Base-by-base conservation (phyloP, 1,284 basidiomycete genomes). In the Uromyces viciae-fabae region DNA sequence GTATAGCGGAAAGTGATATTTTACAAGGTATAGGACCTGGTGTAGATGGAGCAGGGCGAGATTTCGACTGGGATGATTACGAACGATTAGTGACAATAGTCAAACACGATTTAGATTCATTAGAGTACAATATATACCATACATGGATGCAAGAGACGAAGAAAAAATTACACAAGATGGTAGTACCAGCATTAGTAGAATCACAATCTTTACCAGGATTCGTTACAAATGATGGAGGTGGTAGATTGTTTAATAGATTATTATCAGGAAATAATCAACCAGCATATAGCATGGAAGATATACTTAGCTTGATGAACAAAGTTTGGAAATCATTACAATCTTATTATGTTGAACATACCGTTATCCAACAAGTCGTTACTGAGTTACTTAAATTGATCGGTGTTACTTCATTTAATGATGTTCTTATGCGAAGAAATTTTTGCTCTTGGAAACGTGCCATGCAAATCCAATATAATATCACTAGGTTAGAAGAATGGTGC, bases 371-470 rank as follows among this genome's bases (percentile, higher is more conserved):
- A 86, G 96, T 97, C 62, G 90, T 98, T 82, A 98, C 94, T 3
- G 97, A 99, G 87, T 89, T 99, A 40, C 90, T 99, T 84, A 98
- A 98, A 88, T 88, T 99, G 82, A 94, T 98, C 84, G 97, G 97
- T 28, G 95, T 98, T 68, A 95, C 94, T 83, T 95, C 94, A 84
- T 99, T 99, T 88, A 99, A 99, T 86, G 97, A 99, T 84, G 89
- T 99, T 83, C 88, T 99, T 81, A 99, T 99, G 96, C 90, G 97
- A 84, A 90, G 97, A 73, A 99, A 99, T 88, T 99, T 99, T 87
- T 97, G 94, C 84, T 98, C 96, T 2, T 99, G 97, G 97, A 99
- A 99, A 88, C 91, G 97, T 88, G 96, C 95, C 7, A 98, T 98
- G 95, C 95, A 98, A 89, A 98, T 98, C 82, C 95, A 98, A 85